Evolutionary conservation across 1,284 basidiomycete species (phyloP).

Genomic region (Moniliella sp.): DNA sequence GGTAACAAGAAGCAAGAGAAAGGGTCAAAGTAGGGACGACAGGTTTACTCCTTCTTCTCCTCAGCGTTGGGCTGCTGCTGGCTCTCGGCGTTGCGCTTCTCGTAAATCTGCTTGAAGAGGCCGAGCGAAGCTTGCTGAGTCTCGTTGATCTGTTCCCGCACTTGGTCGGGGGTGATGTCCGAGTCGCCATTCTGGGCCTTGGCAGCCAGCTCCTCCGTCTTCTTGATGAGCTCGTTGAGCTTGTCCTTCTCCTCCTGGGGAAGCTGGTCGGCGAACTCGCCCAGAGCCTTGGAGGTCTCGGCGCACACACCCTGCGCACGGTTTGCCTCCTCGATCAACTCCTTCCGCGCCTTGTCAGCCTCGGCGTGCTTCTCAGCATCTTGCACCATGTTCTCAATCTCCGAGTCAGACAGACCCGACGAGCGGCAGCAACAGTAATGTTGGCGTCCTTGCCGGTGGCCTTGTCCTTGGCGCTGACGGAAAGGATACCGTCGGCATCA

Average conservation of each 20-base stretch:
- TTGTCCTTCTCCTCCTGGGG: slow-evolving; percentile 75
- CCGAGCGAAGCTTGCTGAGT: slow-evolving; percentile 85
- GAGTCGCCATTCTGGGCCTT: slow-evolving; percentile 78
- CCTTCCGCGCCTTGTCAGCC: slow-evolving; percentile 51
- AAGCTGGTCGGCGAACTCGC: slow-evolving; percentile 90
- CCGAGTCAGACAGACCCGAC: slow-evolving; percentile 80
- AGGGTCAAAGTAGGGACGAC: too few species aligned
- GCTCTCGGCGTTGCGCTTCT: slow-evolving; percentile 60
- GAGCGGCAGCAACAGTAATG: slow-evolving; percentile 86
- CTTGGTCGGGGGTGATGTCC: slow-evolving; percentile 63
- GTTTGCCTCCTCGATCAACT: slow-evolving; percentile 87
- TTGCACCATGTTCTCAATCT: slow-evolving; percentile 88
- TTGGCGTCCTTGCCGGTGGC: slow-evolving; percentile 91
- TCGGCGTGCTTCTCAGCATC: slow-evolving; percentile 75
- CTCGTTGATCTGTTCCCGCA: slow-evolving; percentile 78
- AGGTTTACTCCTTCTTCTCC: too few species aligned
- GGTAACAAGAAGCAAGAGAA: too few species aligned
- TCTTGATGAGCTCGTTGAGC: slow-evolving; percentile 48
- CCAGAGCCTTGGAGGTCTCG: slow-evolving; percentile 91
- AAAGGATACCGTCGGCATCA: slow-evolving; percentile 90
- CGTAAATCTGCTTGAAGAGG: slow-evolving; percentile 95
- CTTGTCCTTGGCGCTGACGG: slow-evolving; percentile 88
- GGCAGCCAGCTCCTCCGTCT: slow-evolving; percentile 71
- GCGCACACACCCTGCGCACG: slow-evolving; percentile 78
- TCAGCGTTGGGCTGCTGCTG: too few species aligned